Base-by-base conservation (phyloP, 148 eudicot genomes). In the Chenopodium quinoa region DNA sequence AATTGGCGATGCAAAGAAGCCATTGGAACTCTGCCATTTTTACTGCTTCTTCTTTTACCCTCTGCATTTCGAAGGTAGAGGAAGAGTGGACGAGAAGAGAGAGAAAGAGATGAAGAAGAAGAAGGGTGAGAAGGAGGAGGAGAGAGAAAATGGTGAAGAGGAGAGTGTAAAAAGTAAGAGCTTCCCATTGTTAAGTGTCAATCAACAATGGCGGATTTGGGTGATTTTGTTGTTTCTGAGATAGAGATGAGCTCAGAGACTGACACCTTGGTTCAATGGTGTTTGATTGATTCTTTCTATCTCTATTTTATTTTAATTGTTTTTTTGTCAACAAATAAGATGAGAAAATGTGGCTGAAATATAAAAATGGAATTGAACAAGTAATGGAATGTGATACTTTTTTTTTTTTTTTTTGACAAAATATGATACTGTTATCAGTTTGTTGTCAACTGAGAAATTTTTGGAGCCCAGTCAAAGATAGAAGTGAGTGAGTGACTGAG, bases 121-220 rank as follows among this genome's bases (percentile, higher is more conserved):
- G 76, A 82, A 47, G 73, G 76, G 50, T 69, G 84, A 73, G 84
- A 86, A 76, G 75, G 83, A 37, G 73, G 78, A 58, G 73, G 84
- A 73, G 84, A 87, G 32, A 85, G 83, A 72, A 87, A 85, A 50
- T 82, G 82, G 54, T 76, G 82, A 64, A 88, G 77, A 19, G 88
- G 91, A 68, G 88, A 76, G 82, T 89, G 87, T 11, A 86, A 67
- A 62, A 84, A 88, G 84, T 84, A 86, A 73, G 86, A 86, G 79
- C 88, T 90, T 82, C 89, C 91, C 89, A 86, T 85, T 73, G 71
- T 11, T 40, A 16, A 40, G 34, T 12, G 11, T 2, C 0, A 22
- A 4, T 8, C 27, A 63, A n/a, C 16, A 22, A 29, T 34, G 48
- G 25, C 34, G 63, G 75, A 69, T 4, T 78, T 46, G 75, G 72